Conservation (phyloP, 2,329 filamentous ascomycete genomes). For the Fusarium globosum region DNA sequence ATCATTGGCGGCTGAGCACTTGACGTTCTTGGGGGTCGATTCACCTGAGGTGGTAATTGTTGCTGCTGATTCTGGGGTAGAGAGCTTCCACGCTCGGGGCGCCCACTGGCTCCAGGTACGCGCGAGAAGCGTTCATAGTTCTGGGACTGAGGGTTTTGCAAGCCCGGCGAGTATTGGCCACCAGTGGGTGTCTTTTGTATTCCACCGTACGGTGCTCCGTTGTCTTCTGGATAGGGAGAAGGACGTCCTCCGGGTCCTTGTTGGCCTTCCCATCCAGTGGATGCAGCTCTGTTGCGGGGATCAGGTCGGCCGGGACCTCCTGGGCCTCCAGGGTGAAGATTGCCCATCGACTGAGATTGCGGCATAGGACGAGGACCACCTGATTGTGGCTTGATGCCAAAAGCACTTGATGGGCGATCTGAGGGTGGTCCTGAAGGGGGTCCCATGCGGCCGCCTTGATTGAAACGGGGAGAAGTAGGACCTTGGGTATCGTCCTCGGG, state of each 20-base stretch:
- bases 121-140: slow-evolving; percentile 48
- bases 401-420: slow-evolving; percentile 63
- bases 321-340: slow-evolving; percentile 55
- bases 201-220: slow-evolving; percentile 45
- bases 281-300: slow-evolving; percentile 56
- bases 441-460: slow-evolving; percentile 61
- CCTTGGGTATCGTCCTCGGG: slow-evolving; percentile 67
- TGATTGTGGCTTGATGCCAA: slow-evolving; percentile 63
- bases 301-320: slow-evolving; percentile 51
- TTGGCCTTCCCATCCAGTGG: slow-evolving; percentile 57
- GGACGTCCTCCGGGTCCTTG: slow-evolving; percentile 39
- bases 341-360: slow-evolving; percentile 58
- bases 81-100: slow-evolving; percentile 50
- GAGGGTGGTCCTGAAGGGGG: slow-evolving; percentile 59
- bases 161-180: slow-evolving; percentile 36
- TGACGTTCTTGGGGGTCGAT: slow-evolving; percentile 40
- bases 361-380: slow-evolving; percentile 52
- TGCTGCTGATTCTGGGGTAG: slow-evolving; percentile 41
- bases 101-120: slow-evolving; percentile 46
- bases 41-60: slow-evolving; percentile 13
- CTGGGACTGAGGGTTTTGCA: slow-evolving; percentile 35
- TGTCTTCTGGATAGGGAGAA: slow-evolving; percentile 43
- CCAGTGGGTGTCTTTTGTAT: slow-evolving; percentile 44
- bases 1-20: slow-evolving; percentile 38
- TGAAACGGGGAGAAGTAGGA: slow-evolving; percentile 54